Evolutionary conservation across 345 rosid species (phyloP), one percentile per base, ranked within the genome.

Genomic region (Eucalyptus fibrosa): DNA sequence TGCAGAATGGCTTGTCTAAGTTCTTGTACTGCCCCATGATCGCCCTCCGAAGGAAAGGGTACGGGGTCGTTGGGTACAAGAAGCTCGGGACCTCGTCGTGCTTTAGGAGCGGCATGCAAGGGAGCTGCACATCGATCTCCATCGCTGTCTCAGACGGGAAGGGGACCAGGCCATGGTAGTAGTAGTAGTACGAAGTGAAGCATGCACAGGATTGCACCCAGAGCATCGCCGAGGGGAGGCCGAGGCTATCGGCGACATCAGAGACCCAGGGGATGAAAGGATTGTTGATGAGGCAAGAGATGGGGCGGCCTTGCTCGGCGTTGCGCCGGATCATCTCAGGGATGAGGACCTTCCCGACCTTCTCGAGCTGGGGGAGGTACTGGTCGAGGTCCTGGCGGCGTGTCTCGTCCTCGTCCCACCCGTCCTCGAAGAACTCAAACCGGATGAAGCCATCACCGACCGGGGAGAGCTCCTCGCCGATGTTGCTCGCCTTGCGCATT

Each of bases 171-270:
- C 89, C 88, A 59, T 94, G 93, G 90, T 90, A 88, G 90, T 93
- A 96, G 90, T 96, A 93, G 62, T 96, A 97, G 89, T 96, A 97
- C 34, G 95, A 88, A 0, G 96, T 91, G 72, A 97, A 95, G 89
- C 95, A 93, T 1, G 97, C 97, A 34, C 97, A 95, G 28, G 99
- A 95, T 59, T 97, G 98, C 16, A 97, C 96, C 99, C 99, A 97
- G 7, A 97, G 96, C 92, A 96, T 90, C 12, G 99, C 98, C 32
- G 96, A 96, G 42, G 99, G 98, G 87, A 97, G 90, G 47, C 95
- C 95, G 5, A 96, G 94, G 72, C 90, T 91, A 44, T 92, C 95
- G 0, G 98, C 99, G 3, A 97, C 95, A 44, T 96, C 98, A 2
- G 97, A 94, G 2, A 93, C 98, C 99, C 99, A 97, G 10, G 99